These are phyloP conservation scores for Camellia oleifera DNA, from an alignment of 179 eudicot genomes.

Conservation along the genomic window DNA sequence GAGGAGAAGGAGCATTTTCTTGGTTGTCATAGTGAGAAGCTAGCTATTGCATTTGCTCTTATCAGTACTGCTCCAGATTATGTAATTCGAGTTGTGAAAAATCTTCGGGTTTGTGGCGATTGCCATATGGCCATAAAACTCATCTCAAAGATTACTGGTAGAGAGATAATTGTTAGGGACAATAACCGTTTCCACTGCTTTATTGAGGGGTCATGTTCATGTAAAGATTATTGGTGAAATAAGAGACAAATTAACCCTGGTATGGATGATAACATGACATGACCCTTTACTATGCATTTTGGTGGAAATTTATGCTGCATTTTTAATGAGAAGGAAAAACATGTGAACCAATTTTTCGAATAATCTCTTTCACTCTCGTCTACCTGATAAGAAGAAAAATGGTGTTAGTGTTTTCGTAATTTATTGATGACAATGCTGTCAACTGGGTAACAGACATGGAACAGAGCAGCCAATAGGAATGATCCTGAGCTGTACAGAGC, in stretches of 20 bases:
- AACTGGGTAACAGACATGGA: conserved; percentile 58
- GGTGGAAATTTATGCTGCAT: neutral
- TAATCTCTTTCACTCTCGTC: neutral
- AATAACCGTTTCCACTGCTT: conserved; percentile 63
- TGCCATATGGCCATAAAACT: conserved; percentile 65
- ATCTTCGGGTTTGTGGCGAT: conserved; percentile 67
- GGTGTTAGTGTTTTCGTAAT: conserved; percentile 7
- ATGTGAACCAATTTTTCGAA: neutral
- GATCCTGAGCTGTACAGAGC: conserved; percentile 81
- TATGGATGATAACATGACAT: neutral
- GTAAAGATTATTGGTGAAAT: conserved; percentile 72
- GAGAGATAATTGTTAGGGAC: conserved; percentile 67
- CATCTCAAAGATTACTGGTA: conserved; percentile 54
- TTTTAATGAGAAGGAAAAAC: neutral
- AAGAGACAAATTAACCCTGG: neutral
- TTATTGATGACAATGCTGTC: conserved; percentile 51
- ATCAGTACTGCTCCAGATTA: conserved; percentile 38
- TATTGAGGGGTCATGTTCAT: conserved; percentile 62
- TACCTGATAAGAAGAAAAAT: neutral
- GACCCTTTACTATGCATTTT: neutral
- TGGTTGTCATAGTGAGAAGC: conserved; percentile 73
- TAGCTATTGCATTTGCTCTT: conserved; percentile 73
- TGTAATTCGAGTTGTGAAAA: conserved; percentile 64
- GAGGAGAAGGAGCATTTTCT: conserved; percentile 64
- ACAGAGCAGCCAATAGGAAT: conserved; percentile 70